Base-by-base conservation (phyloP, 805 yeast genomes). In the Candida berthetii region DNA sequence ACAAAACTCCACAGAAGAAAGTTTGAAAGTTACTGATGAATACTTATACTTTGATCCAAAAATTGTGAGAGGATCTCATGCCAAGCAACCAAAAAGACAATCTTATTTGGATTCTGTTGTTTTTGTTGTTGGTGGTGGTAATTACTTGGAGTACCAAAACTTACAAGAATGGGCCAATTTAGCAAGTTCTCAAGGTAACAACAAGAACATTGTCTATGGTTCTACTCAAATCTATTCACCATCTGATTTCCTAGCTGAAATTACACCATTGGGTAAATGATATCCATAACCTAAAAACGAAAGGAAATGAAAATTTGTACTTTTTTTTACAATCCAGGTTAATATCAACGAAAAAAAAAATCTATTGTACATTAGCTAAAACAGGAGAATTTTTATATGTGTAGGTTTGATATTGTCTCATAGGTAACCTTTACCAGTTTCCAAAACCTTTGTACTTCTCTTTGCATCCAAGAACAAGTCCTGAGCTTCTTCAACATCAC, bases 51-150 rank as follows among this genome's bases (percentile, higher is more conserved):
- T 87, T 55, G 97, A 93, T 61, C 97, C 99, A 24, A 81, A 78
- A 52, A 66, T 75, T 37, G 81, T 87, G 3, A 76, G 98, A 49
- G 98, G 98, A 4, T 83, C 95, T 7, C 90, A 84, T 53, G 80
- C 96, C 3, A 80, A 84, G 52, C 91, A 90, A 31, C 97, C 97
- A 31, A 84, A 80, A 60, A 78, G 96, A 56, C 85, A 82, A 50
- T 68, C 82, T 10, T 88, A 86, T 60, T 80, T 79, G 44, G 93
- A 88, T 50, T 79, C 95, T 2, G 67, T 87, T 38, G 96, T 93
- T 17, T 93, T 93, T 61, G 87, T 90, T 40, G 90, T 93, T 42
- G 99, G 99, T 20, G 99, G 99, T 29, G 98, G 98, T 37, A 90
- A 87, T 62, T 93, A 89, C 59, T 66, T 86, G 47, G 99, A 93